Base-by-base conservation (phyloP, 2,329 filamentous ascomycete species). In the Alternaria dauci region DNA sequence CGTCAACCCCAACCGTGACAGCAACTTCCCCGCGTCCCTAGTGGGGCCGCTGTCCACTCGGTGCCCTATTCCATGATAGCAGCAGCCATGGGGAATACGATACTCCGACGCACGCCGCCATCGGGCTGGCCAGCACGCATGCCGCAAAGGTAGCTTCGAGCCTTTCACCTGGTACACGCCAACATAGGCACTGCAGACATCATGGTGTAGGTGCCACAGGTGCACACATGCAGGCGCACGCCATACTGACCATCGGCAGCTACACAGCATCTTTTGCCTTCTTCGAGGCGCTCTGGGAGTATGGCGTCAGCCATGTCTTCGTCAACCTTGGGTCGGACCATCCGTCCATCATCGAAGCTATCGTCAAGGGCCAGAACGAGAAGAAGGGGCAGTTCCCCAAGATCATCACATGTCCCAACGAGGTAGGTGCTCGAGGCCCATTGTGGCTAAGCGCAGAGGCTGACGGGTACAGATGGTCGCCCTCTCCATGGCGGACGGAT, bases 401-500 rank as follows among this genome's bases (percentile, higher is more conserved):
- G 55, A 90, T 93, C 62, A 90, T 94, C 58, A 94, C 91, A 25
- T 93, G 91, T 72, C 91, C 91, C 0, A 92, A 92, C 66, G 91
- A 94, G 84, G 89, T 91, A 81, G 14, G 65, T 23, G 1, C 20
- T 2, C 4, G 8, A 11, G 28, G n/a, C 4, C 8, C 26, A 7
- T 18, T n/a, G 20, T 43, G n/a, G 18, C 23, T 9, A 20, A 9
- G 5, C 25, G 38, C 26, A 26, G 62, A 68, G 26, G 69, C 58
- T 30, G 18, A 53, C 34, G 20, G 8, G 4, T 11, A 16, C 66
- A 92, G 88, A 94, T 94, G 91, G 91, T 94, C 7, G 91, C 91
- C 26, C 85, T 94, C 70, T 94, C 91, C 59, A 92, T 93, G 89
- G 91, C 91, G 14, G 91, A 94, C 76, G 91, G 91, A 52, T 93